Percentiles rank a stretch among this genome's conserved stretches.
phyloP scores from a whole-genome alignment of 495 filamentous ascomycete species.

The Talaromyces adpressus region DNA sequence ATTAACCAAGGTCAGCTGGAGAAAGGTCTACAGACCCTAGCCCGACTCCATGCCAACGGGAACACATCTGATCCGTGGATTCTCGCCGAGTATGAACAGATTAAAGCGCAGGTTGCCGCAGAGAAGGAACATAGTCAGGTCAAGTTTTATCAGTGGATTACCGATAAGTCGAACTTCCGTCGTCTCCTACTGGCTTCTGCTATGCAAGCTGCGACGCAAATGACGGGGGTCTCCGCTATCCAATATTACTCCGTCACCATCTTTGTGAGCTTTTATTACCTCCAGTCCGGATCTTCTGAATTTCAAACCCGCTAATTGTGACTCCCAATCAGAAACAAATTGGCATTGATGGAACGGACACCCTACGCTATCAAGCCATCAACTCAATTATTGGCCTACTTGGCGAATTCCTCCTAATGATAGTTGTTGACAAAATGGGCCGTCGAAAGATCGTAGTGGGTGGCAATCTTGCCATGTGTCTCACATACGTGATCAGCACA shows the following conservation, averaged over 20 bases:
- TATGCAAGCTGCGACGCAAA: slow-evolving; percentile 54
- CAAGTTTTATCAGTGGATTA: not conserved
- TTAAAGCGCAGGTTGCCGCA: not conserved
- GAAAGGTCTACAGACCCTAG: not conserved
- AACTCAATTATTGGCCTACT: not conserved
- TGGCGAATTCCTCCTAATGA: not conserved
- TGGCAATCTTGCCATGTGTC: slow-evolving; percentile 48
- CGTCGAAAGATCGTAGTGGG: slow-evolving; percentile 47
- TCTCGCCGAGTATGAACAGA: not conserved
- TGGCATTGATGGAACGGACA: not conserved
- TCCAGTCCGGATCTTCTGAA: not conserved
- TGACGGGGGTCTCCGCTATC: slow-evolving; percentile 60
- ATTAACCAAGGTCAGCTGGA: not conserved
- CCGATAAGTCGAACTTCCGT: slow-evolving; percentile 47
- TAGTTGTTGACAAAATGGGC: slow-evolving; percentile 24
- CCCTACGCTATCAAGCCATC: not conserved
- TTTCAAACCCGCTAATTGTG: not conserved
- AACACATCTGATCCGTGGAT: not conserved
- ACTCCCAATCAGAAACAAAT: not conserved
- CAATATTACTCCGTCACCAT: slow-evolving; percentile 58
- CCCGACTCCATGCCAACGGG: not conserved
- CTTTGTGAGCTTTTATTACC: slow-evolving; percentile 23
- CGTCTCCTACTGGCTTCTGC: slow-evolving; percentile 52
- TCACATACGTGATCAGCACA: slow-evolving; percentile 28
- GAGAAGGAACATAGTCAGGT: not conserved